phyloP scores from a whole-genome alignment of 2,329 filamentous ascomycete species.

The Fusarium sp. region DNA sequence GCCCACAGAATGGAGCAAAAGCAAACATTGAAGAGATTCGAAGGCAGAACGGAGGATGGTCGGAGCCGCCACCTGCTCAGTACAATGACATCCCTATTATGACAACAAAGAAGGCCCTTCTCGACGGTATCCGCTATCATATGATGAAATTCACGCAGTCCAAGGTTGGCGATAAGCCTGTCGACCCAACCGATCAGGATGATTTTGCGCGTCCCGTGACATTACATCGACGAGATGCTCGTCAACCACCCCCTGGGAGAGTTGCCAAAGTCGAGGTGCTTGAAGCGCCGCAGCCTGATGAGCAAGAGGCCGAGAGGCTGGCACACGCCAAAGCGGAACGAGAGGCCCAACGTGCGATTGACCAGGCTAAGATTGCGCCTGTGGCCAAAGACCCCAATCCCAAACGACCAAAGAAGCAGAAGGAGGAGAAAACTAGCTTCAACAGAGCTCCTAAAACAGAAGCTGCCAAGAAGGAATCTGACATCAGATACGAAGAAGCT shows the following conservation, averaged over 20 bases:
- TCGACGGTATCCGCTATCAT: constrained; percentile 84
- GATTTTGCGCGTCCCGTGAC: constrained; percentile 90
- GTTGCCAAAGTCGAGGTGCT: constrained; percentile 68
- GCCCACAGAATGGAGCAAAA: constrained; percentile 44
- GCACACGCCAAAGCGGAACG: constrained; percentile 80
- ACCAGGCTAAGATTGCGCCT: constrained; percentile 92
- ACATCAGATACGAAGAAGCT: constrained; percentile 90
- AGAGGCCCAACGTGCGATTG: constrained; percentile 84
- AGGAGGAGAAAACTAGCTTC: constrained; percentile 86
- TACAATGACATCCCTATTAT: constrained; percentile 73
- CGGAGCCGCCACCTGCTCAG: constrained; percentile 57
- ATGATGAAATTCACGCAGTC: constrained; percentile 79
- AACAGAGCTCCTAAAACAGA: constrained; percentile 82
- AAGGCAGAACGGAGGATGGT: constrained; percentile 65
- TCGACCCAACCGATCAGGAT: constrained; percentile 74
- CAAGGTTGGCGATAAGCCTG: constrained; percentile 64
- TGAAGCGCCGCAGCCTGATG: constrained; percentile 57
- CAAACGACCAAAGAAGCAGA: constrained; percentile 69
- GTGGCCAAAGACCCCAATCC: constrained; percentile 67
- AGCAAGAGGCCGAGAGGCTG: constrained; percentile 68
- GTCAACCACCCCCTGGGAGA: constrained; percentile 70
- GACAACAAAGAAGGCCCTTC: constrained; percentile 81
- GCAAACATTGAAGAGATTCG: constrained; percentile 55
- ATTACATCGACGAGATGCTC: constrained; percentile 87
- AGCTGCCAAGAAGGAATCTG: constrained; percentile 78